Base-by-base conservation (phyloP, 2,329 filamentous ascomycete species). In the Fusarium aywerte region DNA sequence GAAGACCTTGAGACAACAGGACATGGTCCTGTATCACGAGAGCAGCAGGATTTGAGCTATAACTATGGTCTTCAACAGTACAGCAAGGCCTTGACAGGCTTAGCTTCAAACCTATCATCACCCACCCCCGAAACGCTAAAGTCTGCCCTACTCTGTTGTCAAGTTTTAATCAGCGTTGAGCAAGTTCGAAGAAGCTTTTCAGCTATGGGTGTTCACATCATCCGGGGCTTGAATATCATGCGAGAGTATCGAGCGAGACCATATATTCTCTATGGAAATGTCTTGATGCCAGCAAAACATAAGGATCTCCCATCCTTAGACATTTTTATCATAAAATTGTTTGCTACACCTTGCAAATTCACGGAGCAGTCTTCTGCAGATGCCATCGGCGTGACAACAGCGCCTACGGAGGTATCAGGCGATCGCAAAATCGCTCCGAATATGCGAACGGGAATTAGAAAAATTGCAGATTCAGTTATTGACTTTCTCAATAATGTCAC, bases 81-180 rank as follows among this genome's bases (percentile, higher is more conserved):
- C 58, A 74, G 75, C 59, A 76, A 78, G 65, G 80, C 81, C 35
- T 71, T 83, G 11, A 53, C 75, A 9, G 77, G 77, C 38, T 76
- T 83, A 6, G 79, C 78, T 4, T 79, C 76, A 18, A 77, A 76
- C 11, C 54, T 83, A 43, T 78, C 78, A 18, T 76, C 69, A 57
- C 75, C 74, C 5, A 59, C 69, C 58, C 68, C 73, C 11, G 65
- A 71, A 10, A 58, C 58, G 7, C 65, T 81, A 31, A 79, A 73
- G 58, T 80, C 79, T 23, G 77, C 80, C 52, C 71, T 83, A 32
- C 74, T 82, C 58, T 83, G 81, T 73, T 83, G 81, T 67, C 80
- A 82, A 63, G 69, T 82, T 38, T 78, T 83, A 63, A 82, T 83
- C 67, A 82, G 81, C 66, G 82, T 83, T 56, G 81, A 83, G 67